Evolutionary conservation across 75 land plant species (phyloP).

Genomic region (Pseudotsuga menziesii): DNA sequence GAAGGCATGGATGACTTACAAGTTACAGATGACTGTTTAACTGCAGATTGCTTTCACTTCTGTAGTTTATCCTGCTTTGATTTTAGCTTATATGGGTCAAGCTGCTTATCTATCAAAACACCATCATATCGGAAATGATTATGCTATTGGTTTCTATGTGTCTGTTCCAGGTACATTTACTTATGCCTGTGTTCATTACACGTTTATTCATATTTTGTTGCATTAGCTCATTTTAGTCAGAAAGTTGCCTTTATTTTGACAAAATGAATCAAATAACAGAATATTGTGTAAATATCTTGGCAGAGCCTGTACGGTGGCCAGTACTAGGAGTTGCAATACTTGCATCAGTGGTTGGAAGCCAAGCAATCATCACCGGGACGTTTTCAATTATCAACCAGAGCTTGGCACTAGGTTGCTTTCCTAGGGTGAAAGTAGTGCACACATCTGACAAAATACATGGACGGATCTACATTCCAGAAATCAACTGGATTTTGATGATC

Average conservation of each 20-base stretch:
- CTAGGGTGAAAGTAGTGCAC: conserved; percentile 35
- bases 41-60: conserved; percentile 52
- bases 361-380: conserved; percentile 35
- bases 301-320: conserved; percentile 34
- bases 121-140: conserved; percentile 12
- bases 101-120: conserved; percentile 54
- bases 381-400: conserved; percentile 38
- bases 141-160: conserved; percentile 40
- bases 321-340: conserved; percentile 33
- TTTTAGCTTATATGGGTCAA: conserved; percentile 62
- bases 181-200: neutral
- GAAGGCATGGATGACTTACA: neutral
- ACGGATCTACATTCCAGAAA: conserved; percentile 40
- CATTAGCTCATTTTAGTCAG: neutral
- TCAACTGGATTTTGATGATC: conserved; percentile 35
- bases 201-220: neutral
- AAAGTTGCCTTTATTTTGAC: neutral
- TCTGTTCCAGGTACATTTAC: conserved; percentile 51
- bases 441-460: conserved; percentile 28
- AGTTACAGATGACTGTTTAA: neutral
- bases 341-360: conserved; percentile 41
- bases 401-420: conserved; percentile 33
- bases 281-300: neutral
- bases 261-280: neutral
- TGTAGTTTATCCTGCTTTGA: conserved; percentile 49